Evolutionary conservation across 2,329 filamentous ascomycete species (phyloP), one percentile per base, ranked within the genome.

Genomic region (Neobulgaria alba): DNA sequence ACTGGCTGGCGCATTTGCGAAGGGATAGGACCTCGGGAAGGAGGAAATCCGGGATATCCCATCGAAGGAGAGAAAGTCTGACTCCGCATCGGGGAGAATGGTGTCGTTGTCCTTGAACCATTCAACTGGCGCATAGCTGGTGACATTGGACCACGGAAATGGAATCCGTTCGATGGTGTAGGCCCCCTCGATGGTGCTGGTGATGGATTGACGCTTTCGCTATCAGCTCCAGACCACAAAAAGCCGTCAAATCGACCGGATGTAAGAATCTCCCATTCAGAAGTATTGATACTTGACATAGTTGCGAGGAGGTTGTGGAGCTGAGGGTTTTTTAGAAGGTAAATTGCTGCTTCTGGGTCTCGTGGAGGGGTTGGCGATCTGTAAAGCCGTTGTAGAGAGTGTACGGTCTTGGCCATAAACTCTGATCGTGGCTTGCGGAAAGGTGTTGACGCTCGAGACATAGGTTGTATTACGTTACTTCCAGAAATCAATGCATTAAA

Each of bases 221-320:
- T 60, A 39, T 95, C 89, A 5, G 86, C 87, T 16, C 90, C 90
- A 33, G 87, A 94, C 78, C 90, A 94, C 15, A 95, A 71, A 64
- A 96, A 96, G 3, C 90, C 90, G 57, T 95, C 89, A 55, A 96
- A 96, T 19, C 90, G 83, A 19, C 90, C 90, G 0, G 90, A 95
- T 3, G 83, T 86, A 10, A 96, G 71, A 41, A 96, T 94, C 48
- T 95, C 90, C 90, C 90, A 96, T 62, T 96, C 90, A n/a, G 85
- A 84, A 34, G 80, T 76, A 57, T 83, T 92, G 53, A 96, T 92
- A 38, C 89, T 86, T 26, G 85, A 81, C 36, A 95, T 72, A 0
- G 90, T 95, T 30, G 86, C 80, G 3, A 96, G 76, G 21, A 95
- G 78, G 56, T 92, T 83, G 60, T 96, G 90, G 36, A 92, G 77